These are phyloP conservation scores for Bruguiera gymnorhiza DNA, from an alignment of 345 rosid species.

Conservation along the genomic window DNA sequence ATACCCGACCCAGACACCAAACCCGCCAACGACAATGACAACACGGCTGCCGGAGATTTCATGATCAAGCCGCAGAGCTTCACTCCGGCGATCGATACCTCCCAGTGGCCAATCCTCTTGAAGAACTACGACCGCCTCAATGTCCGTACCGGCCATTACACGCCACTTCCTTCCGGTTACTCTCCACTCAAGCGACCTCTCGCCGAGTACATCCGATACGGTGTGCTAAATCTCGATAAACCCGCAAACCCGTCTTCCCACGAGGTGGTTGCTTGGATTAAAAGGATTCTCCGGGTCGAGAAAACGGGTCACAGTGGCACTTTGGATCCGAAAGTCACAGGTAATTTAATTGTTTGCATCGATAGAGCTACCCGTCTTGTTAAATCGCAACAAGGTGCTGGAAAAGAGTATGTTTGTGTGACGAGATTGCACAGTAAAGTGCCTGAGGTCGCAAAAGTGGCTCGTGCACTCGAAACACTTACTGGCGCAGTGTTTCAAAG, in stretches of 20 bases:
- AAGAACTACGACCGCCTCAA: constrained; percentile 92
- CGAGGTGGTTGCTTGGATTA: constrained; percentile 98
- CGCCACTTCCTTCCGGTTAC: constrained; percentile 77
- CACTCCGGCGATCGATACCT: constrained; percentile 79
- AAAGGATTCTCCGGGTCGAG: constrained; percentile 79
- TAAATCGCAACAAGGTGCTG: constrained; percentile 95
- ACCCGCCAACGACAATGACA: neutral
- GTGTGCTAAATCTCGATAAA: constrained; percentile 81
- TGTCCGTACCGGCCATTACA: constrained; percentile 94
- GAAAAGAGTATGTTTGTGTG: constrained; percentile 89
- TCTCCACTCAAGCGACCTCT: constrained; percentile 91
- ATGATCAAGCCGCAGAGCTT: constrained; percentile 77
- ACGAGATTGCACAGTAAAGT: constrained; percentile 86
- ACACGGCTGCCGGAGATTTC: constrained; percentile 34
- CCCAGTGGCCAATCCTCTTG: constrained; percentile 86
- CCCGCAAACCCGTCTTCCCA: constrained; percentile 96
- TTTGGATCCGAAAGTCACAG: constrained; percentile 95
- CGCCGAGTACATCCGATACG: constrained; percentile 75
- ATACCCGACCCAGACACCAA: constrained; percentile 16
- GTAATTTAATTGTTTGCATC: constrained; percentile 83
- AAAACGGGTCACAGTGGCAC: constrained; percentile 97
- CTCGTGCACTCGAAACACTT: constrained; percentile 77
- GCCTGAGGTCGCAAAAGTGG: constrained; percentile 75
- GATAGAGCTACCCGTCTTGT: constrained; percentile 94
- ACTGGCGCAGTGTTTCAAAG: constrained; percentile 94